Conservation (phyloP, 345 rosid genomes). For the Populus simonii region DNA sequence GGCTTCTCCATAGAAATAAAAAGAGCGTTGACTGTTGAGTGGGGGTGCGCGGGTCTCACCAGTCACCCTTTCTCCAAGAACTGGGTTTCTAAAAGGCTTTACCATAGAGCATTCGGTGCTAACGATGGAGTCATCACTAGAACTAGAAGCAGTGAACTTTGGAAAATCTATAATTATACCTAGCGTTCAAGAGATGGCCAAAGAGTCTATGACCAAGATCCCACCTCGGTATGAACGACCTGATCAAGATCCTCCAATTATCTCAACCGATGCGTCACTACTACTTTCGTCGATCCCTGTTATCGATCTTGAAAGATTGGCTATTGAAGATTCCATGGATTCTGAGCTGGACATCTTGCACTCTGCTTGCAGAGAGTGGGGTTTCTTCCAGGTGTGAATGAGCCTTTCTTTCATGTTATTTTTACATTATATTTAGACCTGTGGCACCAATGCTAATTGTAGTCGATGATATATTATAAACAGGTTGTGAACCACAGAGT, state of each 20-base stretch:
- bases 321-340: conserved; percentile 7
- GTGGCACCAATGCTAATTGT: background rate
- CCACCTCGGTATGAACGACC: conserved; percentile 37
- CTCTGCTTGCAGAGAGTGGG: conserved; percentile 45
- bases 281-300: conserved; percentile 30
- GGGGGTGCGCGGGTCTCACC: no score
- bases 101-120: no score
- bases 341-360: conserved; percentile 31
- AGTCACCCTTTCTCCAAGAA: no score
- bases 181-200: conserved; percentile 56
- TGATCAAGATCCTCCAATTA: conserved; percentile 13
- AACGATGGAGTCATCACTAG: conserved; percentile 32
- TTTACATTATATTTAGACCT: background rate
- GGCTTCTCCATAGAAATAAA: no score
- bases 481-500: conserved; percentile 45
- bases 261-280: background rate
- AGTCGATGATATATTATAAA: background rate
- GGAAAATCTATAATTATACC: conserved; percentile 50
- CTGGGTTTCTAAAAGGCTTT: no score
- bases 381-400: conserved; percentile 37
- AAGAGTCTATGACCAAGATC: conserved; percentile 24
- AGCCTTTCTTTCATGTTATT: background rate
- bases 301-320: conserved; percentile 38
- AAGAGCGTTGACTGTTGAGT: no score
- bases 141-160: conserved; percentile 49